Evolutionary conservation across 495 filamentous ascomycete genomes (phyloP).

Genomic region (Lentithecium fluviatile): DNA sequence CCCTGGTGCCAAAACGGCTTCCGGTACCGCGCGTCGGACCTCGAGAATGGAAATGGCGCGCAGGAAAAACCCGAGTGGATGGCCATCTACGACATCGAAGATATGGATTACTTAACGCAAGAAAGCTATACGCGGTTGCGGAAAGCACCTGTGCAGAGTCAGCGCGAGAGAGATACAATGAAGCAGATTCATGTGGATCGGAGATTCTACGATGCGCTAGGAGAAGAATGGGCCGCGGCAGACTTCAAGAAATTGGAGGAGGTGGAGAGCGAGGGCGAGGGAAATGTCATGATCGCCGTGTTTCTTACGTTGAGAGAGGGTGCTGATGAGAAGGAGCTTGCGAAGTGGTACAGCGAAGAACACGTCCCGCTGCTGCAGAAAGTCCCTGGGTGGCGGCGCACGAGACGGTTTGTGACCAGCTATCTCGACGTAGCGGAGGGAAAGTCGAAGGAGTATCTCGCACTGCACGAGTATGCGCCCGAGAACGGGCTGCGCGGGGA

Average conservation of each 20-base stretch:
- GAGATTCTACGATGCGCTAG: slow-evolving; percentile 63
- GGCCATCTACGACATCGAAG: slow-evolving; percentile 76
- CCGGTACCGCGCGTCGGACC: slow-evolving; percentile 69
- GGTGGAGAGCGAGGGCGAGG: slow-evolving; percentile 59
- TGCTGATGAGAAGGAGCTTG: slow-evolving; percentile 55
- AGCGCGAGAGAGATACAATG: slow-evolving; percentile 73
- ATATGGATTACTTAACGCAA: slow-evolving; percentile 65
- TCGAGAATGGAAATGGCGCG: slow-evolving; percentile 12
- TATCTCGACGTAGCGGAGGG: slow-evolving; percentile 51
- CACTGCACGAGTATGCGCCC: slow-evolving; percentile 68
- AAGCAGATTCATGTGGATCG: slow-evolving; percentile 70
- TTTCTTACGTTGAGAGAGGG: slow-evolving; percentile 55
- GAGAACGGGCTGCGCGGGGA: slow-evolving; percentile 62
- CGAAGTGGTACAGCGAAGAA: slow-evolving; percentile 69
- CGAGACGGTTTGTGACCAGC: slow-evolving; percentile 61
- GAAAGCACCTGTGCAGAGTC: slow-evolving; percentile 60
- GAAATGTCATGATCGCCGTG: slow-evolving; percentile 62
- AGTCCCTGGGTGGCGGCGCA: slow-evolving; percentile 73
- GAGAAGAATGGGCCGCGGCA: slow-evolving; percentile 49
- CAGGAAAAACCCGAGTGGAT: slow-evolving; percentile 63
- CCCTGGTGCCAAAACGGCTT: slow-evolving; percentile 74
- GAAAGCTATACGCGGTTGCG: slow-evolving; percentile 67
- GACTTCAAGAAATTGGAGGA: slow-evolving; percentile 60
- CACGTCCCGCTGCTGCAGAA: slow-evolving; percentile 69
- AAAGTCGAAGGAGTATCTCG: slow-evolving; percentile 56